Evolutionary conservation across 1,284 basidiomycete genomes (phyloP), one percentile per base, ranked within the genome.

Genomic region (Trichosporon sp.): DNA sequence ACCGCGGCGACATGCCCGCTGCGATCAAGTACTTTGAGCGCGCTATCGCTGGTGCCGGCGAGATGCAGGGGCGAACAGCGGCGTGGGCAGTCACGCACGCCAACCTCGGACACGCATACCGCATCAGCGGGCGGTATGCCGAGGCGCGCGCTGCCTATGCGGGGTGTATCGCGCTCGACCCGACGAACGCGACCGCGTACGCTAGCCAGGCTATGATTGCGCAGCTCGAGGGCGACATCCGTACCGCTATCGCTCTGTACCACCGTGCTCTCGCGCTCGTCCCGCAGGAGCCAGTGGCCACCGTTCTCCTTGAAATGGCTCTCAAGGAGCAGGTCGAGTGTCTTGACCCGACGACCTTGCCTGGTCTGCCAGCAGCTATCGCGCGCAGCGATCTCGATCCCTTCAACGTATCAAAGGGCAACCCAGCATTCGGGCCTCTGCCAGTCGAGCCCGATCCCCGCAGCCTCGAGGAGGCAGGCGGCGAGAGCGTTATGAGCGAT

Each of bases 21-120:
- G 95, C 96, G 0, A 85, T 86, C 1, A 79, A 81, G 16, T 82
- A 90, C 56, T 95, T 96, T 76, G 79, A 85, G 64, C 82, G 85
- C 66, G 88, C 94, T 0, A 83, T 95, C 19, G 84, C 86, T 4
- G 83, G 88, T 23, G 92, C 89, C 0, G 84, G 87, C 68, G 86
- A 90, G 3, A 90, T 92, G 13, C 92, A 97, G 78, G 89, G 88
- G 56, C 89, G 91, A 0, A 87, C 90, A 62, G 84, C 85, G 16
- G 86, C 88, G 0, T 98, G 95, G 94, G 85, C 87, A 0, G 87
- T 88, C 10, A 93, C 92, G 0, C 92, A 92, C 76, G 83, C 96
- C 64, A 97, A 96, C 75, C 85, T 96, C 10, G 93, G 91, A 7
- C 95, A 95, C 40, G 89, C 89, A 60, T 87, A 86, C 69, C 86